Evolutionary conservation across 768 basidiomycete genomes (phyloP), one percentile per base, ranked within the genome.

Genomic region (Hydnomerulius pinastri): DNA sequence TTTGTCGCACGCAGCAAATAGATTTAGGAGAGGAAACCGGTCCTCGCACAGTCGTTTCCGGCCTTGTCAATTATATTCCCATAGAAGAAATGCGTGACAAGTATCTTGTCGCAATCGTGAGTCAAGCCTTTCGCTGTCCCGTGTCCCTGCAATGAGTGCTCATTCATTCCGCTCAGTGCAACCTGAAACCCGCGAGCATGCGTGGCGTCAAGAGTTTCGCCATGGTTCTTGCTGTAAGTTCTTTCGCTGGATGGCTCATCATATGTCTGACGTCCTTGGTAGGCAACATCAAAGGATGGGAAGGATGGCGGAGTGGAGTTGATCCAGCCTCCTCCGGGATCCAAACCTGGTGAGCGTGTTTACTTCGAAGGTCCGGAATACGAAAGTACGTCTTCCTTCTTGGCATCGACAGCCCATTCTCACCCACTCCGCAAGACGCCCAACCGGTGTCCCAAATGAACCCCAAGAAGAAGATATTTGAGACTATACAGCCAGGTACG

Each of bases 401-500:
- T 44, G 20, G 15, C 2, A 41, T 12, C 23, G 12, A n/a, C 6
- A 20, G 21, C 17, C 2, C 23, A 10, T 37, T 11, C 24, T 55
- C 43, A 60, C 21, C 51, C 44, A 10, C 38, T 42, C 13, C 27
- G 39, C 46, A 43, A 87, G 87, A 74, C 58, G 77, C 77, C 1
- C 78, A 75, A 17, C 89, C 94, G 0, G 73, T 96, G 20, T 63
- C 87, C 6, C 92, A 95, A 62, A 76, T 99, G 50, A 98, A 98
- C 70, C 97, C 97, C 11, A 99, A 98, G 75, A 98, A 97, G 77
- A 99, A 98, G 74, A 90, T 98, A 27, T 99, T 98, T 62, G 97
- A 99, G 73, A 87, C 94, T 0, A 83, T 99, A 43, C 97, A 97
- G 65, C 93, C 94, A 43, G 88, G 92, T 86, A 58, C 20, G 70